These are phyloP conservation scores for Pontederia paniculata DNA, from an alignment of 176 grass and related monocot genomes.

Conservation along the genomic window DNA sequence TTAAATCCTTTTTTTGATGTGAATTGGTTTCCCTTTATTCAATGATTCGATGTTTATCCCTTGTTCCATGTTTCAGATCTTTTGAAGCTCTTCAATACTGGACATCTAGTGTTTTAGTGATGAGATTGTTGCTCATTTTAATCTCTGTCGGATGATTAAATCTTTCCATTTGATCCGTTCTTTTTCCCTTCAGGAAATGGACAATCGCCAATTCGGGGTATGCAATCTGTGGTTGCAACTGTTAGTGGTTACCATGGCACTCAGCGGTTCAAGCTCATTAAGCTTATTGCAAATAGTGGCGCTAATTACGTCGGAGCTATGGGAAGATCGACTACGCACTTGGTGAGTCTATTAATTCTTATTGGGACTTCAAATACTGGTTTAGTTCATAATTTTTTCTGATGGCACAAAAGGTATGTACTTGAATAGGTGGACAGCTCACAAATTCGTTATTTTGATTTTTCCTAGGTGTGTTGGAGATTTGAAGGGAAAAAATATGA, in stretches of 20 bases:
- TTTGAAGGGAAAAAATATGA: conserved; percentile 86
- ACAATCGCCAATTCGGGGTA: conserved; percentile 34
- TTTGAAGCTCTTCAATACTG: no score
- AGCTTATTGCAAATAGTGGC: conserved; percentile 69
- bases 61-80: no score
- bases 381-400: neutral
- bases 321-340: conserved; percentile 77
- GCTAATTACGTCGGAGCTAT: conserved; percentile 74
- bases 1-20: no score
- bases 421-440: no score
- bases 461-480: conserved; percentile 64
- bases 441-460: neutral
- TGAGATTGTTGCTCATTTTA: neutral
- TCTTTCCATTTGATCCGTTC: neutral
- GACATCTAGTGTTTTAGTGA: no score
- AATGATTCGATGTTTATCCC: no score
- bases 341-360: conserved; percentile 30
- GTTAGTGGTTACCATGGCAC: conserved; percentile 83
- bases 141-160: neutral
- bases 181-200: conserved; percentile 9
- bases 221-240: conserved; percentile 62
- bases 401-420: neutral
- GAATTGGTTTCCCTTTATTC: no score
- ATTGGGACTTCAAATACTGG: neutral
- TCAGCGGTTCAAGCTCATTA: conserved; percentile 68